Evolutionary conservation across 169 alveolate species (phyloP), one percentile per base, ranked within the genome.

Genomic region (Eimeria mitis): DNA sequence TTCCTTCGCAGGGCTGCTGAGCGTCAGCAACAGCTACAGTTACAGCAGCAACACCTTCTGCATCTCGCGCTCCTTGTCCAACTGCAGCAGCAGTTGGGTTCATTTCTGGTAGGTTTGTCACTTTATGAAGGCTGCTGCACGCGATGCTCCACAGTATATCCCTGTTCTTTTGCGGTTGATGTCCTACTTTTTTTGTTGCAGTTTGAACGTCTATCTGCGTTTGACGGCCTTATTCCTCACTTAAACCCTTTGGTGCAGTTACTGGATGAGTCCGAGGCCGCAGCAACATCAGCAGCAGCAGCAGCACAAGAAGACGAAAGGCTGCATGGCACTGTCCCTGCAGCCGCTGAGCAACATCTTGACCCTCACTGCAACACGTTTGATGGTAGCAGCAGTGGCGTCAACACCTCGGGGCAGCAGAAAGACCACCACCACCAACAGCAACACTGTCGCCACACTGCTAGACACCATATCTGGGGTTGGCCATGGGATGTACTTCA

Each of bases 81-180:
- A 63, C 92, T 87, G 68, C 92, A 87, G 92, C 92, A 87, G 92
- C 92, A 87, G n/a, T 37, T 87, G 68, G 92, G 92, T 16, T 87
- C 79, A n/a, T 87, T 87, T 34, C 92, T 87, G 92, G 92, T 87
- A 63, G n/a, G 63, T 42, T 49, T 42, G 2, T n/a, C 81, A 5
- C 28, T 54, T 49, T 37, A 34, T 44, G 59, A 4, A 16, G 37
- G 92, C n/a, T 61, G 92, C 47, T 56, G 52, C 47, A 19, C 19
- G 44, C 37, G 92, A 0, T 37, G 92, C 52, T 37, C 25, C 52
- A 31, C 13, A 59, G 31, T 34, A 2, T 61, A 13, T 28, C 75
- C 56, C 9, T 28, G 42, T 63, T 28, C 37, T 16, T 49, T 23
- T 40, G 83, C 65, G 61, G 92, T 23, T 44, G 65, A 4, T 63